These are phyloP conservation scores for Penstemon davidsonii DNA, from an alignment of 257 asterid genomes.

Conservation along the genomic window DNA sequence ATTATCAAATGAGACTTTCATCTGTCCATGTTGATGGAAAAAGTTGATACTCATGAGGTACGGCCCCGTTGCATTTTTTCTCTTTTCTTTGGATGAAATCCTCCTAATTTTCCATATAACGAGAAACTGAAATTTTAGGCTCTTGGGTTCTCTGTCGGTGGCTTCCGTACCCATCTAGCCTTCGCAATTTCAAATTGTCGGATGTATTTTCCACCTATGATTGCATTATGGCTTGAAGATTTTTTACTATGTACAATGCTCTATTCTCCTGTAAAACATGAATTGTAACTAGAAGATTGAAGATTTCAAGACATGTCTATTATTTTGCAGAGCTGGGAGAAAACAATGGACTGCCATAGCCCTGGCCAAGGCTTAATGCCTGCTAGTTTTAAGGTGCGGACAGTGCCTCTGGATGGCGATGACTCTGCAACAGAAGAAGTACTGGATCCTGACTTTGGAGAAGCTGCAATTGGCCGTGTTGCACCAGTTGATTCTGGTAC, in stretches of 20 bases:
- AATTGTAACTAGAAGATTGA: not conserved
- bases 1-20: not conserved
- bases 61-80: too few relatives aligned
- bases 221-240: too few relatives aligned
- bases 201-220: not conserved
- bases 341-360: slow-evolving; percentile 81
- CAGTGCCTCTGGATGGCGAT: slow-evolving; percentile 62
- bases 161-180: not conserved
- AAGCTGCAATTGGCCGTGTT: slow-evolving; percentile 83
- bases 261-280: not conserved
- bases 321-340: slow-evolving; percentile 72
- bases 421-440: slow-evolving; percentile 67
- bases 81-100: not conserved
- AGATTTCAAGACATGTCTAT: not conserved
- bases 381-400: slow-evolving; percentile 74
- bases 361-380: slow-evolving; percentile 90
- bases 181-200: not conserved
- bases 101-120: not conserved
- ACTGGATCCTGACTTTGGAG: slow-evolving; percentile 81
- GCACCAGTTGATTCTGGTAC: slow-evolving; percentile 83
- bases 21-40: not conserved
- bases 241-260: not conserved
- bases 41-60: too few relatives aligned
- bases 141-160: not conserved
- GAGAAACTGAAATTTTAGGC: not conserved